These are phyloP conservation scores for Carex kokanica DNA, from an alignment of 176 grass and related monocot species.

Conservation along the genomic window DNA sequence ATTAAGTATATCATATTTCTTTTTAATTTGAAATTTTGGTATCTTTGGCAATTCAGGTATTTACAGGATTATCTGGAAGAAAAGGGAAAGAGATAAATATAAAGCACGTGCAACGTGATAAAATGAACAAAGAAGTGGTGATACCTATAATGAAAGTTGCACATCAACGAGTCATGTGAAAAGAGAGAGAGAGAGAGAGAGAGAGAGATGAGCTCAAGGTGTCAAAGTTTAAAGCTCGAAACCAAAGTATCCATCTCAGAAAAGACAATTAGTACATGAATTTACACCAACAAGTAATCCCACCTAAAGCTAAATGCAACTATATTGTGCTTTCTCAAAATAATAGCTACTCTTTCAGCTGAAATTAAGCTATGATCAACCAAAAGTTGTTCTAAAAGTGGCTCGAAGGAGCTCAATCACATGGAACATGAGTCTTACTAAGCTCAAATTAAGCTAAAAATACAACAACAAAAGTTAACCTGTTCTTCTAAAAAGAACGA, in stretches of 20 bases:
- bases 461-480: not conserved
- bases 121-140: not conserved
- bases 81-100: not conserved
- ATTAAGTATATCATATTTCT: not conserved
- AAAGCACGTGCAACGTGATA: not conserved
- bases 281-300: not conserved
- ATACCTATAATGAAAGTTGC: not conserved
- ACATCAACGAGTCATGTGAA: not conserved
- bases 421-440: not conserved
- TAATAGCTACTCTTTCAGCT: not conserved
- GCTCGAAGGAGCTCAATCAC: slow-evolving; percentile 10
- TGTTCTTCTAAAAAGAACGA: not conserved
- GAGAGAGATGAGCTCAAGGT: not conserved
- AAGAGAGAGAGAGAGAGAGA: not conserved
- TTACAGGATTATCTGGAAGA: not conserved
- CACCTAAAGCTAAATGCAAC: not conserved
- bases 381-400: not conserved
- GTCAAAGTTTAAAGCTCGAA: not conserved
- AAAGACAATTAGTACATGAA: not conserved
- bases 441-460: slow-evolving; percentile 9
- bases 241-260: not conserved
- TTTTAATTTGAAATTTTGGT: not conserved
- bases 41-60: not conserved
- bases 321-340: slow-evolving; percentile 2
- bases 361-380: slow-evolving; percentile 25